Evolutionary conservation across 768 basidiomycete species (phyloP), one percentile per base, ranked within the genome.

Genomic region (Termitomyces sp.): DNA sequence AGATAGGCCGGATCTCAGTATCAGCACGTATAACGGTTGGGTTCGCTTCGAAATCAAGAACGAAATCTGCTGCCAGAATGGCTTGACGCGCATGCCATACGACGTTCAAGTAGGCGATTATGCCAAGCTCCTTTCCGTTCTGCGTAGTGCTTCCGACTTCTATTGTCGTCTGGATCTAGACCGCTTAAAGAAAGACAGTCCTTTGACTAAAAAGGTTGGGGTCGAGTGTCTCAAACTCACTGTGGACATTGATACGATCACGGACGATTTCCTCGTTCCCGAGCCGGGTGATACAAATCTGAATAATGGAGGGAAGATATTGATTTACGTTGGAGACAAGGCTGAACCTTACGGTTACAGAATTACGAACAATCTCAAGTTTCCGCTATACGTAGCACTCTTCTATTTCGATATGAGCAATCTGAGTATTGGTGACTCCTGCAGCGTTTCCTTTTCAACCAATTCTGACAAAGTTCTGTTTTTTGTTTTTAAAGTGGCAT

Each of bases 371-470:
- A 8, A 3, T 9, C 34, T 20, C 2, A 14, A 34, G 1, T 5
- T 6, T 13, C 49, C 42, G 8, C 50, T 57, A 7, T 46, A 57
- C 39, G 56, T 22, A 7, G 56, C 43, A 8, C 49, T 57, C 20
- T 24, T 57, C n/a, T 57, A 52, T 9, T 57, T 57, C 13, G 50
- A 51, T 22, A 24, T 46, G 3, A 52, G 50, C 32, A 20, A 57
- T 24, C n/a, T 52, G 5, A 37, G 24, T 22, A 57, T 57, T 22
- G 34, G 56, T 57, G 14, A 49, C 9, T 56, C 5, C 10, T 43
- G n/a, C 41, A 20, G 26, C 20, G 10, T 31, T 10, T 29, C 16
- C 10, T 8, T 43, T 4, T 2, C 2, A 9, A 4, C 5, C 52
- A 8, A 27, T 32, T 10, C 20, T 29, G 4, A 53, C 41, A 0